Conservation (phyloP, 257 asterid species). For the Solanum raphanifolium region DNA sequence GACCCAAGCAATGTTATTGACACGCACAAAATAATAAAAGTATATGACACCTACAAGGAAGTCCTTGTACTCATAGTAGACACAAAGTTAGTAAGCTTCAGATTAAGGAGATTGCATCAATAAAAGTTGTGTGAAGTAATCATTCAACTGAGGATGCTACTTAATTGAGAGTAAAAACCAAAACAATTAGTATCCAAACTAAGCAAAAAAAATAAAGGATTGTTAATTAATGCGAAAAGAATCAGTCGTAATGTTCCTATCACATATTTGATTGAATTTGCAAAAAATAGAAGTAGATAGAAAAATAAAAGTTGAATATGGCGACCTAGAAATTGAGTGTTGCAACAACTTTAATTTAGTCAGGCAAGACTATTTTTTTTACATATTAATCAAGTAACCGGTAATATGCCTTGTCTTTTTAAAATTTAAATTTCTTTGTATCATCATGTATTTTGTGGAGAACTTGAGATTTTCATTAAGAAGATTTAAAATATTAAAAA, state of each 20-base stretch:
- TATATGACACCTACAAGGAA: not conserved
- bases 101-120: too few relatives aligned
- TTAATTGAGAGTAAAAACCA: too few relatives aligned
- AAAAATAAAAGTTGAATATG: not conserved
- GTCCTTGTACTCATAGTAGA: not conserved
- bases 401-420: not conserved
- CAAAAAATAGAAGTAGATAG: not conserved
- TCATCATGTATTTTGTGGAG: not conserved
- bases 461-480: too few relatives aligned
- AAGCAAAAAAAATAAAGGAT: too few relatives aligned
- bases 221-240: not conserved
- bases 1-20: not conserved
- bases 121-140: too few relatives aligned
- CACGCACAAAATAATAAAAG: not conserved
- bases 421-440: too few relatives aligned
- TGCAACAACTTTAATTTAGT: not conserved
- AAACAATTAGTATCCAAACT: too few relatives aligned
- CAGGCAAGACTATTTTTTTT: too few relatives aligned
- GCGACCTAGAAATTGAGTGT: not conserved
- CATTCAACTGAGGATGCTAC: too few relatives aligned
- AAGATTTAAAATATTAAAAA: too few relatives aligned
- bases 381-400: too few relatives aligned
- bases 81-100: too few relatives aligned
- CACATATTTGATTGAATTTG: not conserved
- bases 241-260: not conserved